Base-by-base conservation (phyloP, 2,329 filamentous ascomycete species). In the Catunica adiposa region DNA sequence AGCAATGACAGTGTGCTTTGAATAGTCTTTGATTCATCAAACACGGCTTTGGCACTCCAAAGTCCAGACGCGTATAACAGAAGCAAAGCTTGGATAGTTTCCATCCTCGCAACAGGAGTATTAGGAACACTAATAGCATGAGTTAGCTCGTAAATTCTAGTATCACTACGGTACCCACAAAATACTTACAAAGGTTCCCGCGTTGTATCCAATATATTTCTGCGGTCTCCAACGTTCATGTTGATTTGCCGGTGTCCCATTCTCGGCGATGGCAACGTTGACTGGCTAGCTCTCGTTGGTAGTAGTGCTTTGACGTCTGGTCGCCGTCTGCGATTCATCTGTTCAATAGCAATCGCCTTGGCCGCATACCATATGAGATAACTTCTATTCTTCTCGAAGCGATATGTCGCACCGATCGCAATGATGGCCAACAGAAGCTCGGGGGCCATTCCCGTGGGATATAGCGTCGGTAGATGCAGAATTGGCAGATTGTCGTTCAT, bases 381-480 rank as follows among this genome's bases (percentile, higher is more conserved):
- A 1, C 76, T 76, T 44, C 77, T 70, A 50, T 78, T 75, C 56
- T 70, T 76, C 61, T 82, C 78, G 54, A 81, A 81, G 1, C 78
- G 74, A 61, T 83, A 84, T 61, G 82, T 79, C 0, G 81, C 81
- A 11, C 81, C 81, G 1, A 86, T 77, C 0, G 83, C 80, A 22
- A 83, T 70, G 15, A 86, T 76, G 0, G 82, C 82, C 26, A 88
- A 68, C 3, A 85, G 69, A 3, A 87, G 69, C 64, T 86, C 84
- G 0, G 82, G 76, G 0, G 81, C 78, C n/a, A 79, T 73, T n/a
- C 80, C 76, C 6, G 76, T 75, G 0, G 81, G 75, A 1, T 73
- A 72, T 50, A 86, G 71, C 0, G 82, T 86, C 0, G 83, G 79
- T 3, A 85, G 68, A 63, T 88, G 83, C 26, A 87, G 69, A 59